These are phyloP conservation scores for Miscanthus sacchariflorus DNA, from an alignment of 202 grass and related monocot species.

Conservation along the genomic window DNA sequence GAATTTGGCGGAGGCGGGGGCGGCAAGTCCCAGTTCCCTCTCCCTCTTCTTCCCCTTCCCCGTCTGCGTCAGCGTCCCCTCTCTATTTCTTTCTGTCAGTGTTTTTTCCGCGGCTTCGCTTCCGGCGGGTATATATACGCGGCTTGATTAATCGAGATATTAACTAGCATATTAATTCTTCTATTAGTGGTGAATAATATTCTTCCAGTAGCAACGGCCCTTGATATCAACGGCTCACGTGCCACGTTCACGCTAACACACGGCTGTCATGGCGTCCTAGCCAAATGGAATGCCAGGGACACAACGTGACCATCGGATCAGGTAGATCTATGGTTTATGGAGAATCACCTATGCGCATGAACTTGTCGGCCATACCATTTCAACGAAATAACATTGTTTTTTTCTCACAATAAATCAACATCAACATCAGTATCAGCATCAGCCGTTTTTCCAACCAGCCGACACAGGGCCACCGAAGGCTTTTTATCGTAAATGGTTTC, in stretches of 20 bases:
- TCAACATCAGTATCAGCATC: too few relatives aligned
- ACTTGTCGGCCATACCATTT: too few relatives aligned
- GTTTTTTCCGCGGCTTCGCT: not conserved
- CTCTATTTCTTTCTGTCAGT: conserved; percentile 34
- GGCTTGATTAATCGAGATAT: not conserved
- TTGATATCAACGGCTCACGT: not conserved
- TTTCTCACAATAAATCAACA: too few relatives aligned
- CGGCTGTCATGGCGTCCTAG: not conserved
- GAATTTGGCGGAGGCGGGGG: conserved; percentile 45
- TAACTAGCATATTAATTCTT: not conserved
- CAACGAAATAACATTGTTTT: too few relatives aligned
- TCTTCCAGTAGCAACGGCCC: not conserved
- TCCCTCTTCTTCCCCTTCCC: conserved; percentile 46
- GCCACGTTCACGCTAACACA: conserved; percentile 9
- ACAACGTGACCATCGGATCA: not conserved
- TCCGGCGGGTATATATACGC: conserved; percentile 28
- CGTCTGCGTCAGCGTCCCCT: conserved; percentile 47
- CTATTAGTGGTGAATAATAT: conserved; percentile 6
- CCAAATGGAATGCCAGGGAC: not conserved
- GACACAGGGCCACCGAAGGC: too few relatives aligned
- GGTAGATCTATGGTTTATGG: not conserved
- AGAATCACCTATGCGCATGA: not conserved
- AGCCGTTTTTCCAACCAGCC: too few relatives aligned
- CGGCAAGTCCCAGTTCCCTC: conserved; percentile 61
- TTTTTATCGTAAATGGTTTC: not conserved